Evolutionary conservation across 192 early-diverging fungal genomes (phyloP), one percentile per base, ranked within the genome.

Genomic region (Radiomyces spectabilis): DNA sequence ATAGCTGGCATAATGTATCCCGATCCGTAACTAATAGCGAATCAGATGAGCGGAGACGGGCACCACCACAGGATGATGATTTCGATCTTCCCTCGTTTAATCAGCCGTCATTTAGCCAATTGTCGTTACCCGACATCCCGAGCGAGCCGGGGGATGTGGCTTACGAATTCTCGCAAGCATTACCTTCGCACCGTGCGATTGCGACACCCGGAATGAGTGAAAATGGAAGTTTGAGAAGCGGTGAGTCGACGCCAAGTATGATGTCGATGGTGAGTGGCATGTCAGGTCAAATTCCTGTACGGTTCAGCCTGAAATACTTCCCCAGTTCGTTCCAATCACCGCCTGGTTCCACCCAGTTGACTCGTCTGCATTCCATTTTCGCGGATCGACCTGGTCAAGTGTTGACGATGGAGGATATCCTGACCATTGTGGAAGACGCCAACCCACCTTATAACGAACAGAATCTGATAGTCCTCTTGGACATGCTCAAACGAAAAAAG

Each of bases 291-390:
- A 46, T 46, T 27, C 44, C 44, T 46, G 44, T 27, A 27, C 25
- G 7, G 18, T 46, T 46, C 44, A 27, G 22, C 30, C 30, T 46
- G 30, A 46, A 24, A 6, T 46, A 46, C 30, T 46, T 46, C n/a
- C n/a, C n/a, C n/a, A n/a, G n/a, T n/a, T n/a, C n/a, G n/a, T 50
- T 50, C 29, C 30, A 32, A 50, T 26, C 22, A 2, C 51, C 51
- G 39, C 51, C 51, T 29, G 39, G 25, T 9, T 53, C 51, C 2
- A 40, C 21, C 9, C 51, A 30, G 22, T 29, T 53, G 15, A 53
- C 51, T 18, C 51, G 51, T 7, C 25, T 53, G 3, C 41, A 39
- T 34, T 29, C 26, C 18, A n/a, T 53, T n/a, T 53, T 53, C 32
- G 25, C 35, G 9, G 35, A 39, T 13, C 34, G 37, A 1, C 51